Percentiles rank a stretch among this genome's conserved stretches.
Conservation (phyloP, 1,284 basidiomycete species). For the Bjerkandera adusta region DNA sequence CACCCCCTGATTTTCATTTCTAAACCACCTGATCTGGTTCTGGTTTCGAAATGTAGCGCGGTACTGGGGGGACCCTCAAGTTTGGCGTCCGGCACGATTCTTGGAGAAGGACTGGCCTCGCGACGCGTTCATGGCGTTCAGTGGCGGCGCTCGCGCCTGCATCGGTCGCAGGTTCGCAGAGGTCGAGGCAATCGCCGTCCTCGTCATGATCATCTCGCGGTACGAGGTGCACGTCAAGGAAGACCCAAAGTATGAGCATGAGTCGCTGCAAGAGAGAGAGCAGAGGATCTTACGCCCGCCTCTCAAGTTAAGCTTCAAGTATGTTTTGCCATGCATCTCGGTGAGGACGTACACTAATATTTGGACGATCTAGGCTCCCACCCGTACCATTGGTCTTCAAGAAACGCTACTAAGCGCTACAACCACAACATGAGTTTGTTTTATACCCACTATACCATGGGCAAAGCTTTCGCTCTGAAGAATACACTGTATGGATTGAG, state of each 20-base stretch:
- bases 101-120: constrained; percentile 35
- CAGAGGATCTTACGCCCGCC: constrained; percentile 28
- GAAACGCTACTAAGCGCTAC: constrained; percentile 16
- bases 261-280: constrained; percentile 28
- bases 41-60: constrained; percentile 24
- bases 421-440: too few species aligned
- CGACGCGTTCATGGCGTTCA: constrained; percentile 42
- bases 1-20: not conserved
- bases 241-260: constrained; percentile 27
- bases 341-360: not conserved
- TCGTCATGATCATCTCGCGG: constrained; percentile 10
- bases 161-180: constrained; percentile 38
- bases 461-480: too few species aligned
- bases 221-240: constrained; percentile 25
- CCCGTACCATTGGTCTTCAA: constrained; percentile 22
- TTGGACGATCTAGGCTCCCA: constrained; percentile 14
- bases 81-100: constrained; percentile 40
- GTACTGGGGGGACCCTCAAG: constrained; percentile 39
- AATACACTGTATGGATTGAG: too few species aligned
- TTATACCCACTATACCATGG: too few species aligned
- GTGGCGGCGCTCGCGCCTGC: constrained; percentile 34
- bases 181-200: constrained; percentile 20
- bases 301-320: constrained; percentile 16
- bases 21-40: too few species aligned
- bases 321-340: not conserved